Evolutionary conservation across 441 rosid genomes (phyloP).

Genomic region (Euphorbia corollata): DNA sequence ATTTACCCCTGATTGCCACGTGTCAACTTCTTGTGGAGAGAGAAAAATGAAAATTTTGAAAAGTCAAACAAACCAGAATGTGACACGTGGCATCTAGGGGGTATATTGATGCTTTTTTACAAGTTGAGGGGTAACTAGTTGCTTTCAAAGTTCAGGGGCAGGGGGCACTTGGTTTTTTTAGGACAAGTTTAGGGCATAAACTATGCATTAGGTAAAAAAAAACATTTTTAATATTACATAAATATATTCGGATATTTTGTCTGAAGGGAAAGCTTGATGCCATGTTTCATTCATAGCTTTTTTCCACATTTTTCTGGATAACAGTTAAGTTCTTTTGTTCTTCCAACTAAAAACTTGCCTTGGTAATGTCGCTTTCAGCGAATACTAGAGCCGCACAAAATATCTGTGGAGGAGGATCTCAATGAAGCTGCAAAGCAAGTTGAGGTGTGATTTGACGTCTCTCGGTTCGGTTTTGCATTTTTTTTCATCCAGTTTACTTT

Average conservation of each 20-base stretch:
- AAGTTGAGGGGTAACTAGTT: no score
- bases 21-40: no score
- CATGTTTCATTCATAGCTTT: background rate
- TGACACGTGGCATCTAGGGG: no score
- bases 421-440: slow-evolving; percentile 79
- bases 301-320: background rate
- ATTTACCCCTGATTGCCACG: no score
- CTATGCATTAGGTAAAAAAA: no score
- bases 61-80: no score
- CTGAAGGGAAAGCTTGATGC: no score
- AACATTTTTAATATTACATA: background rate
- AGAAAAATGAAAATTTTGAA: no score
- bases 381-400: slow-evolving; percentile 57
- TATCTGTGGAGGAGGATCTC: slow-evolving; percentile 87
- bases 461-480: background rate
- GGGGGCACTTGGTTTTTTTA: no score
- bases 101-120: no score
- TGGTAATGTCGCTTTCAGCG: slow-evolving; percentile 36
- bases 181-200: no score
- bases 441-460: slow-evolving; percentile 41
- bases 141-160: no score
- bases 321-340: background rate
- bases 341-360: background rate
- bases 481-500: background rate
- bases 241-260: background rate